A percentile compares a stretch with the other conserved stretches of the same genome.
Evolutionary conservation across 2,329 filamentous ascomycete species (phyloP).

Genomic region (Fusarium sarcochroum): DNA sequence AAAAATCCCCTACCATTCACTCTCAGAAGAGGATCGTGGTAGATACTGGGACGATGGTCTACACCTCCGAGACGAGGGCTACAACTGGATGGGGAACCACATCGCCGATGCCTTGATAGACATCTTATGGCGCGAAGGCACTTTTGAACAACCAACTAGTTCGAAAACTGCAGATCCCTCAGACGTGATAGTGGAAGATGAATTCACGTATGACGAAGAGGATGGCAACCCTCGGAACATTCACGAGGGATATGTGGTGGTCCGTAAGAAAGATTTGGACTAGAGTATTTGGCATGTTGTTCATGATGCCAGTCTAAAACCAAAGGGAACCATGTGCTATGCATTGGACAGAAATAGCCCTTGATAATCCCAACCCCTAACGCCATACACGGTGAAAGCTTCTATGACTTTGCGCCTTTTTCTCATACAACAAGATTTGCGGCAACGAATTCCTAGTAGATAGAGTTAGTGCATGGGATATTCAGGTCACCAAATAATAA

Average conservation of each 20-base stretch:
- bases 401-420: conserved; percentile 28
- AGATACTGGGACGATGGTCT: conserved; percentile 73
- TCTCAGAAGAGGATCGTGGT: conserved; percentile 61
- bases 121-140: conserved; percentile 57
- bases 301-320: conserved; percentile 36
- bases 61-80: conserved; percentile 71
- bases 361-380: conserved; percentile 36
- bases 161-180: conserved; percentile 1
- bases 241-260: conserved; percentile 68
- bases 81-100: conserved; percentile 72
- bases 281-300: conserved; percentile 48
- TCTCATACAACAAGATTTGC: conserved; percentile 61
- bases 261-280: conserved; percentile 66
- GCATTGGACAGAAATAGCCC: conserved; percentile 35
- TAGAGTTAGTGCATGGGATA: conserved; percentile 20
- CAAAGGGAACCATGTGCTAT: conserved; percentile 38
- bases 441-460: conserved; percentile 67
- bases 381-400: conserved; percentile 43
- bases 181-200: conserved; percentile 12
- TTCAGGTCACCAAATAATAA: neutral
- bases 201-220: conserved; percentile 65
- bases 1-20: conserved; percentile 67
- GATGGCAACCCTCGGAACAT: conserved; percentile 61
- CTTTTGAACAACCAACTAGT: conserved; percentile 27
- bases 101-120: conserved; percentile 67